Conservation (phyloP, 1,139 yeast genomes). For the Suhomyces chickasaworum region DNA sequence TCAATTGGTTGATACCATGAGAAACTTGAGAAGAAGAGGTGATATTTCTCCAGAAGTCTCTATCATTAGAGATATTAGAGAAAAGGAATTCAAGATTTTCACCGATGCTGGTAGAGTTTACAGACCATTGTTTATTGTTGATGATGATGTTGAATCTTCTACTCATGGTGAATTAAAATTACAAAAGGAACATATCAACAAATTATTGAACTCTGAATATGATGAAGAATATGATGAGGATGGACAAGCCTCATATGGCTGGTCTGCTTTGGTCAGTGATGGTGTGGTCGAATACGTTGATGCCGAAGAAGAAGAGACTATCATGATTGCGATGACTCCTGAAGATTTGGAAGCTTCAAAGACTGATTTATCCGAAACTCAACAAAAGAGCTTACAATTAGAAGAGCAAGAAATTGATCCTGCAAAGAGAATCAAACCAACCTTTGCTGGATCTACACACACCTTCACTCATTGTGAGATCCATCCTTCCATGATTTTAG, state of each 20-base stretch:
- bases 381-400: slow-evolving; percentile 43
- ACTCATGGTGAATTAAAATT: slow-evolving; percentile 79
- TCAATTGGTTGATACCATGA: slow-evolving; percentile 84
- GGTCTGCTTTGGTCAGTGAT: slow-evolving; percentile 81
- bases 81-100: slow-evolving; percentile 90
- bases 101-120: slow-evolving; percentile 99
- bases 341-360: slow-evolving; percentile 84
- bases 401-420: slow-evolving; percentile 65
- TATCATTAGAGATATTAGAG: slow-evolving; percentile 94
- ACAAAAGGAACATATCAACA: slow-evolving; percentile 79
- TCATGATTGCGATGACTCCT: slow-evolving; percentile 98
- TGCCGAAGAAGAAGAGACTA: slow-evolving; percentile 97
- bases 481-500: slow-evolving; percentile 98
- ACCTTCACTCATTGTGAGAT: slow-evolving; percentile 99
- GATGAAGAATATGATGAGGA: slow-evolving; percentile 61
- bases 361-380: slow-evolving; percentile 49
- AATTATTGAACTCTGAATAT: slow-evolving; percentile 64
- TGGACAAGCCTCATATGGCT: slow-evolving; percentile 61
- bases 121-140: slow-evolving; percentile 90
- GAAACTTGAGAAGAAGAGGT: slow-evolving; percentile 90
- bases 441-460: slow-evolving; percentile 63
- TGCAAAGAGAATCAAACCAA: slow-evolving; percentile 84
- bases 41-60: slow-evolving; percentile 96
- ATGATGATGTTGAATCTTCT: slow-evolving; percentile 76
- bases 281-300: slow-evolving; percentile 95